Evolutionary conservation across 768 basidiomycete genomes (phyloP).

Genomic region (Boletus rubroflammeus): DNA sequence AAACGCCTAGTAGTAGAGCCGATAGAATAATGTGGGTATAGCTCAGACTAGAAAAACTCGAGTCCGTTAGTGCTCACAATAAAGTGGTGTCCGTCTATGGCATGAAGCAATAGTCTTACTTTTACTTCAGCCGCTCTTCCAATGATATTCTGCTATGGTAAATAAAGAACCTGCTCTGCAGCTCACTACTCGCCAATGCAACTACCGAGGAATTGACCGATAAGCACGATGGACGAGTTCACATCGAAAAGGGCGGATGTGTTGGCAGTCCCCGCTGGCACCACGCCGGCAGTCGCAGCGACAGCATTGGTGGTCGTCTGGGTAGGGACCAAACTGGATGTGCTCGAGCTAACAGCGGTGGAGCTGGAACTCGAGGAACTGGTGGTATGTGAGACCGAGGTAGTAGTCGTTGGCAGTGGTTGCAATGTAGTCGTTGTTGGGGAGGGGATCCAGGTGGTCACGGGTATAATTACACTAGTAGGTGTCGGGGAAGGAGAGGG

Average conservation of each 20-base stretch:
- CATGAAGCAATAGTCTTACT: constrained; percentile 15
- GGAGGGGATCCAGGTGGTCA: constrained; percentile 23
- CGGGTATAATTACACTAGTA: constrained; percentile 6
- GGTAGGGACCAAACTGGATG: constrained; percentile 23
- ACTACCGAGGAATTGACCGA: constrained; percentile 18
- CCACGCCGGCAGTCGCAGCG: constrained; percentile 10
- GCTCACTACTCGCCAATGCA: constrained; percentile 8
- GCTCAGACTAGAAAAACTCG: constrained; percentile 11
- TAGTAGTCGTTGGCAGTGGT: constrained; percentile 24
- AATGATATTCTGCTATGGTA: background rate
- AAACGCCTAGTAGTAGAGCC: constrained; percentile 5
- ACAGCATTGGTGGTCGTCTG: constrained; percentile 16
- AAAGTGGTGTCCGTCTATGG: constrained; percentile 19
- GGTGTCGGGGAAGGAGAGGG: constrained; percentile 13
- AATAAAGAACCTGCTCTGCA: constrained; percentile 8
- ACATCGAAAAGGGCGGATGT: constrained; percentile 15
- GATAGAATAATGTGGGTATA: constrained; percentile 29
- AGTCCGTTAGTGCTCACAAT: constrained; percentile 20
- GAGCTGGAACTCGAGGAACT: constrained; percentile 13
- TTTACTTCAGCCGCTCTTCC: constrained; percentile 5
- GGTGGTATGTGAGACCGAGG: constrained; percentile 9
- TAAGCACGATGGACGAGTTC: constrained; percentile 14
- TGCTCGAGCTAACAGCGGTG: constrained; percentile 6
- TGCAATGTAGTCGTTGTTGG: constrained; percentile 23
- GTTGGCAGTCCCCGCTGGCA: background rate